phyloP scores from a whole-genome alignment of 1,284 basidiomycete genomes.

The Microbotryum silenes-acaulis region DNA sequence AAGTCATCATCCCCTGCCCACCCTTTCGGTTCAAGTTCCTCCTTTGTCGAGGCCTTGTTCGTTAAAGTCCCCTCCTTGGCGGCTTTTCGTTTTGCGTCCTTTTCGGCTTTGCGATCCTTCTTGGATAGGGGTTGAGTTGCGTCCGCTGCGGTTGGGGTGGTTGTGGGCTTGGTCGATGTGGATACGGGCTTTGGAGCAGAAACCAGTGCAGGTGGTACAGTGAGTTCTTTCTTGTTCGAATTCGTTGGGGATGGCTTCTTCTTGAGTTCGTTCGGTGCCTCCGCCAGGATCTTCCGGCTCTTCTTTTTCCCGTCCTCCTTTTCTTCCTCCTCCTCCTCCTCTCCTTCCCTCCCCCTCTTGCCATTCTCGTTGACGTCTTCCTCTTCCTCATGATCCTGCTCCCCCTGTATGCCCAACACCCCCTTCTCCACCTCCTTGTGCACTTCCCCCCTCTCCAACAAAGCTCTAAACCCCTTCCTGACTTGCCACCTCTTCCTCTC shows the following conservation, averaged over 20 bases:
- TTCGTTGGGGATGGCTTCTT: conserved; percentile 4
- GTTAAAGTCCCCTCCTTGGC: neutral
- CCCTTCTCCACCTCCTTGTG: conserved; percentile 15
- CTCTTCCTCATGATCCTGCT: conserved; percentile 14
- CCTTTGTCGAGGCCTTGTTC: neutral
- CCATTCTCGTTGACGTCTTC: neutral
- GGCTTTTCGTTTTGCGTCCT: neutral
- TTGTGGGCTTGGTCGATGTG: neutral
- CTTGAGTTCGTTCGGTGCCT: neutral
- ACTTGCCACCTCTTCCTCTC: conserved; percentile 11
- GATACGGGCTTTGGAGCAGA: neutral
- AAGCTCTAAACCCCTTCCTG: neutral
- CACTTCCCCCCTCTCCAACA: conserved; percentile 8
- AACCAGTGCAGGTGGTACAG: neutral
- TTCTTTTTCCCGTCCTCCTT: neutral
- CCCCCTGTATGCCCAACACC: conserved; percentile 28
- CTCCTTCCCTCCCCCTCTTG: neutral
- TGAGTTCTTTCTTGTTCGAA: conserved; percentile 1
- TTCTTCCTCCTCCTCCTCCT: neutral
- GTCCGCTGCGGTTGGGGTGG: neutral
- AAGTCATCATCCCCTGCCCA: neutral
- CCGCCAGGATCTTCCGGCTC: neutral
- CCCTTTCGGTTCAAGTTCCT: neutral
- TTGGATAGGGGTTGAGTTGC: neutral
- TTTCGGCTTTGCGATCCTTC: neutral